Evolutionary conservation across 164 flowering plant genomes (phyloP).

Genomic region (Hamamelis virginiana): DNA sequence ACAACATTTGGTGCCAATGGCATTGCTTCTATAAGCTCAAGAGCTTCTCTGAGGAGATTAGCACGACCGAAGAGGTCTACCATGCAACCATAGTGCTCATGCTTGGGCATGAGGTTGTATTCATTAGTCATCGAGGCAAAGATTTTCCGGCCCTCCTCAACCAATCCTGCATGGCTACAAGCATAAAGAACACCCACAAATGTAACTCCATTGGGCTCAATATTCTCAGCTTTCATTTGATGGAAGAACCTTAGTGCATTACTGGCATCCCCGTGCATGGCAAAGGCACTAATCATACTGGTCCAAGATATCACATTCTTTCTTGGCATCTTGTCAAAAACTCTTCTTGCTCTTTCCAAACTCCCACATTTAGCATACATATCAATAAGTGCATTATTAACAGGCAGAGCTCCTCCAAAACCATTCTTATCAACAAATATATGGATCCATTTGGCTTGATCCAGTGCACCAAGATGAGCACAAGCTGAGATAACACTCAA

Average conservation of each 20-base stretch:
- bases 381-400: conserved; percentile 76
- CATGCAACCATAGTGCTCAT: conserved; percentile 82
- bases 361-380: conserved; percentile 90
- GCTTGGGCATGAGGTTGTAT: conserved; percentile 51
- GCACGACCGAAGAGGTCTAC: conserved; percentile 82
- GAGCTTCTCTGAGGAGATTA: conserved; percentile 56
- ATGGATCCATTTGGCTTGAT: conserved; percentile 62
- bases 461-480: conserved; percentile 66
- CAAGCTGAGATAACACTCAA: conserved; percentile 83
- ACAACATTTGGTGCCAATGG: conserved; percentile 68
- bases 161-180: conserved; percentile 83
- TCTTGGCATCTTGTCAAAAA: conserved; percentile 52
- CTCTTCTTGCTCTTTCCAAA: conserved; percentile 47
- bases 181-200: conserved; percentile 73
- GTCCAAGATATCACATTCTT: conserved; percentile 86
- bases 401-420: conserved; percentile 42
- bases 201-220: conserved; percentile 67
- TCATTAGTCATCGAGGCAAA: conserved; percentile 63
- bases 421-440: conserved; percentile 39
- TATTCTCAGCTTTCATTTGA: conserved; percentile 50
- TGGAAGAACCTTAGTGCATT: conserved; percentile 53
- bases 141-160: conserved; percentile 52
- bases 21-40: conserved; percentile 65
- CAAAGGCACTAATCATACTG: conserved; percentile 62
- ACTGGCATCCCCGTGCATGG: conserved; percentile 64